These are phyloP conservation scores for Tephrocybe sp. DNA, from an alignment of 768 basidiomycete genomes.

Conservation along the genomic window DNA sequence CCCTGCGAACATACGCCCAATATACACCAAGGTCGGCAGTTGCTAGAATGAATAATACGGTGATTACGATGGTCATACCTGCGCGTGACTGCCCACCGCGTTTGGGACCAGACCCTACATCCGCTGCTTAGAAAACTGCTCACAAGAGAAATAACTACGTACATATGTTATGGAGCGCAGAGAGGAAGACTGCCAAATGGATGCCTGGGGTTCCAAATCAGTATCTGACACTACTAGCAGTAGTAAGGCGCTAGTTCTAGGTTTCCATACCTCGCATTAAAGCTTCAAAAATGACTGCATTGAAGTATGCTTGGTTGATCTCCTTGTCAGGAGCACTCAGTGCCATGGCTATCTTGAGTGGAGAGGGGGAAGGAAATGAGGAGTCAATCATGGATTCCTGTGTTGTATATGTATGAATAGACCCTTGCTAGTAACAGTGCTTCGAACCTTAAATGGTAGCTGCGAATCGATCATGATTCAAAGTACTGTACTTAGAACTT, in stretches of 20 bases:
- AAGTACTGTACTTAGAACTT: too few relatives aligned
- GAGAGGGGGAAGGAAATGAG: not conserved
- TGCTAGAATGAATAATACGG: conserved; percentile 7
- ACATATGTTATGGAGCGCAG: conserved; percentile 11
- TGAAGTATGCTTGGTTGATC: conserved; percentile 13
- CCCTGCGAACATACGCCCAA: conserved; percentile 14
- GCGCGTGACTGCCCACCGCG: not conserved
- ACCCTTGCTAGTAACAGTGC: too few relatives aligned
- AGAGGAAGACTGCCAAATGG: conserved; percentile 8
- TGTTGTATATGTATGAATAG: too few relatives aligned
- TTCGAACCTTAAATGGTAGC: too few relatives aligned
- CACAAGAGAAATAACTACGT: not conserved
- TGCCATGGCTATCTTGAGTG: not conserved
- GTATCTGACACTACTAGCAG: not conserved
- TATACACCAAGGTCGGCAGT: conserved; percentile 11
- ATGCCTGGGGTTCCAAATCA: conserved; percentile 1
- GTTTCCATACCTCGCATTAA: conserved; percentile 11
- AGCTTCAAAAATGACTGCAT: conserved; percentile 10
- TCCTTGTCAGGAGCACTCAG: conserved; percentile 1
- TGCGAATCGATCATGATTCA: too few relatives aligned
- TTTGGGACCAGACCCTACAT: conserved; percentile 5
- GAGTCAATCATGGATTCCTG: not conserved
- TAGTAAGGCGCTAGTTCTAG: too few relatives aligned
- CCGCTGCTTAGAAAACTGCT: not conserved
- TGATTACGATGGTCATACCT: conserved; percentile 8